A percentile compares a stretch with the other conserved stretches of the same genome.
Evolutionary conservation across 1,139 yeast species (phyloP).

Genomic region (Hyphopichia khmerensis): DNA sequence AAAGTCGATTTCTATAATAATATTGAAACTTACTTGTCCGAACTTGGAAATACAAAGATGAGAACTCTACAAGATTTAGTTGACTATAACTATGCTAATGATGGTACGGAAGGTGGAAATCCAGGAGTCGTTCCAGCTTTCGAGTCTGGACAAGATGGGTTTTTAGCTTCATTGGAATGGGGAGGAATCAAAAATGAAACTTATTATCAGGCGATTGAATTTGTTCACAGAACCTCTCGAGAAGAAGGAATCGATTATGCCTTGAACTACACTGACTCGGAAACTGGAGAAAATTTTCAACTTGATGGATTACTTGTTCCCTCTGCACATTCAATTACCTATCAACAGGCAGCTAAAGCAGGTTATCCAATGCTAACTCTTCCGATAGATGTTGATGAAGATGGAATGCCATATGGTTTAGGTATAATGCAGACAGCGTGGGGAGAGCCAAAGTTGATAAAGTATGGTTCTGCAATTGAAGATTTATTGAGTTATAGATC

Average conservation of each 20-base stretch:
- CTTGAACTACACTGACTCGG: constrained; percentile 17
- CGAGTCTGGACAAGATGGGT: constrained; percentile 20
- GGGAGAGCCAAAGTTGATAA: constrained; percentile 18
- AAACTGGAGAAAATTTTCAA: constrained; percentile 16
- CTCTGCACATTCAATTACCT: constrained; percentile 15
- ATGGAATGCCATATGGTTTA: constrained; percentile 19
- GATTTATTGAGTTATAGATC: constrained; percentile 14
- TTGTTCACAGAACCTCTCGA: constrained; percentile 18
- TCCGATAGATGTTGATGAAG: constrained; percentile 12
- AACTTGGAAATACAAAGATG: constrained; percentile 17
- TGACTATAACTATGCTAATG: constrained; percentile 14
- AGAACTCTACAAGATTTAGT: constrained; percentile 18
- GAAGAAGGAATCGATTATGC: constrained; percentile 25
- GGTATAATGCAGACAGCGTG: constrained; percentile 21
- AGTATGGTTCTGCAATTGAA: constrained; percentile 21
- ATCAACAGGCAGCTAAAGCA: constrained; percentile 20
- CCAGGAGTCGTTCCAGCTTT: constrained; percentile 17
- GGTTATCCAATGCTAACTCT: constrained; percentile 19
- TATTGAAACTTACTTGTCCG: constrained; percentile 15
- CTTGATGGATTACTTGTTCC: constrained; percentile 20
- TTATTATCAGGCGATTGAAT: constrained; percentile 21
- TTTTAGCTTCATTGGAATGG: constrained; percentile 19
- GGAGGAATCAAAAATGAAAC: constrained; percentile 20
- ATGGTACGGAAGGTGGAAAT: constrained; percentile 20
- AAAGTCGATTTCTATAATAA: constrained; percentile 22